phyloP scores from a whole-genome alignment of 345 rosid species.

The Firmiana major region DNA sequence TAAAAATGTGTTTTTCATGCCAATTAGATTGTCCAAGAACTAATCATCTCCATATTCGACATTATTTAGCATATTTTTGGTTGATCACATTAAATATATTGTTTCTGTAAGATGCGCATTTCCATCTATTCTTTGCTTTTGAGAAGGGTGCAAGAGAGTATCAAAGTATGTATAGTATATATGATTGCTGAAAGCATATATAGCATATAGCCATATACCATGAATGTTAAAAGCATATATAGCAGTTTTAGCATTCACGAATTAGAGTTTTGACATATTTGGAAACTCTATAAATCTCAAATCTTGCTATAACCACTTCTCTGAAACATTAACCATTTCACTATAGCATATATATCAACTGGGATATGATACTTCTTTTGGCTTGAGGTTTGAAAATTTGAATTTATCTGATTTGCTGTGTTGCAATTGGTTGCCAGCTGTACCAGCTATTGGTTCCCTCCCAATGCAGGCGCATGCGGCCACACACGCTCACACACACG shows the following conservation, averaged over 20 bases:
- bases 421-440: slow-evolving; percentile 8
- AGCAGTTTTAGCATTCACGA: background rate
- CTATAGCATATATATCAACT: background rate
- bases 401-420: background rate
- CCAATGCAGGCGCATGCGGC: background rate
- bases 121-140: background rate
- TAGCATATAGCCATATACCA: background rate
- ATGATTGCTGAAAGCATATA: background rate
- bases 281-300: background rate
- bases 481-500: background rate
- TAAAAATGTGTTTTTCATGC: background rate
- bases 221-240: background rate
- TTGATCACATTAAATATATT: background rate
- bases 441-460: background rate
- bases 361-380: background rate
- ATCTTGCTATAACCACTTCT: background rate
- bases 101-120: background rate
- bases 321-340: background rate
- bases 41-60: background rate
- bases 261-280: background rate
- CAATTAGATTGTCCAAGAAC: background rate
- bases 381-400: background rate
- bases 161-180: background rate
- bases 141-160: background rate
- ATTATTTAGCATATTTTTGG: background rate